These are phyloP conservation scores for Didymella sp. DNA, from an alignment of 2,329 filamentous ascomycete genomes.

Conservation along the genomic window DNA sequence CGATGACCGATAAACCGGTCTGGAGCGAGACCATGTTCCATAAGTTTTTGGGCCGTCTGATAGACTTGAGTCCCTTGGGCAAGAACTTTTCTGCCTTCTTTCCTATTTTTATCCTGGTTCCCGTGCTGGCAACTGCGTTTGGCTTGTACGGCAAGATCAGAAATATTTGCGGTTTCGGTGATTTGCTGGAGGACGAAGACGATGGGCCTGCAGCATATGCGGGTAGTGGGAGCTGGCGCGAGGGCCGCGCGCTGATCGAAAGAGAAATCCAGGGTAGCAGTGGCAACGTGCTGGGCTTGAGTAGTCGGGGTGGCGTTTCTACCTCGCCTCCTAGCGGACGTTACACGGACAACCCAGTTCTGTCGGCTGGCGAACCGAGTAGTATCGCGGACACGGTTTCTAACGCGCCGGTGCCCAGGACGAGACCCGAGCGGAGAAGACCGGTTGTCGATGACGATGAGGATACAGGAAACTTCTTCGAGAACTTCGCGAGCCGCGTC, in stretches of 20 bases:
- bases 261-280: slow-evolving; percentile 67
- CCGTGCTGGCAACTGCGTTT: slow-evolving; percentile 84
- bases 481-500: slow-evolving; percentile 81
- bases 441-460: slow-evolving; percentile 60
- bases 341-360: slow-evolving; percentile 33
- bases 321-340: slow-evolving; percentile 30
- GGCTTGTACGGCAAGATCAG: slow-evolving; percentile 86
- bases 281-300: slow-evolving; percentile 45
- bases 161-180: slow-evolving; percentile 78
- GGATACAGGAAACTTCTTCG: slow-evolving; percentile 82
- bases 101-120: slow-evolving; percentile 84
- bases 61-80: slow-evolving; percentile 83
- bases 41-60: slow-evolving; percentile 79
- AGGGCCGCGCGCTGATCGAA: slow-evolving; percentile 89
- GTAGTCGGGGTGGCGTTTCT: slow-evolving; percentile 21
- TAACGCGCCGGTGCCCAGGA: background rate
- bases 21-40: slow-evolving; percentile 85
- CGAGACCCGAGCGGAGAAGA: slow-evolving; percentile 29
- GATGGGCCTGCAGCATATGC: slow-evolving; percentile 66
- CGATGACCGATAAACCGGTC: slow-evolving; percentile 76
- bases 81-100: slow-evolving; percentile 87
- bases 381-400: slow-evolving; percentile 6
- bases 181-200: slow-evolving; percentile 76
- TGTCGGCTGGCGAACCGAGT: slow-evolving; percentile 22
- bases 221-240: slow-evolving; percentile 85